Base-by-base conservation (phyloP, 2,329 filamentous ascomycete species). In the Colletotrichum theobromicola region DNA sequence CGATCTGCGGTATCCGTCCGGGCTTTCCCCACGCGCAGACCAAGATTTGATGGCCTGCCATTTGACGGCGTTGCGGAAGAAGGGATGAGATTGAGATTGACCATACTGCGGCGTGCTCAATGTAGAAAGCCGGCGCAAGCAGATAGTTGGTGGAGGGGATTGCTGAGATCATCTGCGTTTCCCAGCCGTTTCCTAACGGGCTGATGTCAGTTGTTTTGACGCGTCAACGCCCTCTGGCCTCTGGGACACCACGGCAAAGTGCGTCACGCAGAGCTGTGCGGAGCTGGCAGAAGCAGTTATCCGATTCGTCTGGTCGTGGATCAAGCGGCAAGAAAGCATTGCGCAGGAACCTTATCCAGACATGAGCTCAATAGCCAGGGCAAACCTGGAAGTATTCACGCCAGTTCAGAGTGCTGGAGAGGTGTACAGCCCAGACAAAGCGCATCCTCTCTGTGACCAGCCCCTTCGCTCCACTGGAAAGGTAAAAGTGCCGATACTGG, bases 1-100 rank as follows among this genome's bases (percentile, higher is more conserved):
- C 50, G 70, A 60, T 62, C 64, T 58, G 50, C 64, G 73, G 37
- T 68, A 64, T 74, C 73, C 70, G 73, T 26, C 60, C 73, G 73
- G 67, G 70, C 32, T 75, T 75, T 74, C 70, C 73, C 73, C 73
- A 75, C 70, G 60, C 70, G 37, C 42, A 24, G 62, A 37, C 37
- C 21, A 66, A 21, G 28, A 28, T 37, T 32, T 67, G 62, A 67
- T n/a, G 37, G 55, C 42, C 42, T 61, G 57, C 50, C 68, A 74
- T 55, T 61, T 32, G 62, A 75, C 62, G 62, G 26, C 42, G 57
- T 32, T 61, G 62, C 37, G 34, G 16, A 58, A 63, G 46, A 75
- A 62, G 34, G 46, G 69, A 75, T 50, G 69, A 63, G 63, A 62
- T 50, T 18, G 50, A 18, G 16, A 35, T 32, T 28, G 50, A 26